Evolutionary conservation across 1,284 basidiomycete species (phyloP), one percentile per base, ranked within the genome.

Genomic region (Trichosporon sp.): DNA sequence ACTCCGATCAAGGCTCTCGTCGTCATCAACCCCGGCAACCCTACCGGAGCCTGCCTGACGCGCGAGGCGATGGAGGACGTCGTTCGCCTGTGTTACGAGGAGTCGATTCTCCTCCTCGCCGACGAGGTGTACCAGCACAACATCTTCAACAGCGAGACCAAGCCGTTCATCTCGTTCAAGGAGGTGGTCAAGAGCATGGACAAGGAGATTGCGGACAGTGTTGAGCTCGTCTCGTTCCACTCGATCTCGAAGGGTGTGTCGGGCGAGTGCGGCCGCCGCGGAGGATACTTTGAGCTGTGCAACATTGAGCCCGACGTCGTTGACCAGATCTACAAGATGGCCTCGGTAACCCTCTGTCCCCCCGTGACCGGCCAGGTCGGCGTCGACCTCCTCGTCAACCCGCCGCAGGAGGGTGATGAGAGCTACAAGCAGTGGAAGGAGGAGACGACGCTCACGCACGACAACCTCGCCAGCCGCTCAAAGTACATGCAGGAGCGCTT

Each of bases 111-210:
- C 16, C 86, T 97, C 54, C 85, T 96, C 68, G 94, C 94, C 0
- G 94, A 97, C 78, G 94, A 97, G 79, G 94, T 97, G 10, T 96
- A 97, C 84, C 94, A 97, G 80, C 83, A 83, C 71, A 97, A 97
- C 83, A 86, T 96, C 57, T 95, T 95, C 81, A 83, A 85, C 60
- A 73, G 73, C 23, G 67, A 73, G 23, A 83, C 81, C 46, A 86
- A 89, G 77, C 86, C 90, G 0, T 97, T 97, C 84, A 86, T 87
- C 60, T 93, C 90, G 8, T 96, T 97, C 86, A 96, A 96, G 80
- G 89, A 92, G 80, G 84, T 91, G 62, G 85, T 95, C 3, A 85
- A 65, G 80, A 88, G 64, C 64, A 81, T 84, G 70, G 88, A 85
- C 54, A 84, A 83, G 65, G 72, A 76, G 65, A 64, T 79, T 14